Conservation (phyloP, 1,284 basidiomycete species). For the Apiotrichum akiyoshidainum region DNA sequence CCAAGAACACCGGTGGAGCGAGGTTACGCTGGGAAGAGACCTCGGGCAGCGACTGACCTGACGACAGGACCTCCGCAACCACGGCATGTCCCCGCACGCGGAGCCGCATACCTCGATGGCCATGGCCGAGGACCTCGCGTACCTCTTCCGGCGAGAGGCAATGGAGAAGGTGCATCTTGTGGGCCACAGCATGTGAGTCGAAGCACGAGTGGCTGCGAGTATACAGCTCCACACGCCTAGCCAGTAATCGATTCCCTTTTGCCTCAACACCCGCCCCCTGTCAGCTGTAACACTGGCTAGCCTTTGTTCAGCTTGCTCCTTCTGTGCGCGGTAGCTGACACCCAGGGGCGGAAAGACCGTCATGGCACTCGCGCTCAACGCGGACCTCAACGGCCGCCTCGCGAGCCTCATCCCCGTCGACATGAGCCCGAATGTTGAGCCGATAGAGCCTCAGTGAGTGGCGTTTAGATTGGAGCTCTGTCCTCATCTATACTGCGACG, state of each 20-base stretch:
- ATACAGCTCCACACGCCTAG: no score
- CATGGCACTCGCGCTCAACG: conserved; percentile 55
- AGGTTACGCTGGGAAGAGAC: no score
- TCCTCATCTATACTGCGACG: not conserved
- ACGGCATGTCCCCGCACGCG: conserved; percentile 56
- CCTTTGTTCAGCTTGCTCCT: no score
- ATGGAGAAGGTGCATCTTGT: conserved; percentile 52
- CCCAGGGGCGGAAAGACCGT: conserved; percentile 57
- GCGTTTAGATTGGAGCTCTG: no score
- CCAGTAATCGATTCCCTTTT: no score
- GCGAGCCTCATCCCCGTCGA: conserved; percentile 55
- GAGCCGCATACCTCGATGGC: conserved; percentile 53
- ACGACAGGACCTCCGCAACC: conserved; percentile 56
- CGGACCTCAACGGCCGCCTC: conserved; percentile 44
- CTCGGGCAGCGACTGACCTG: no score
- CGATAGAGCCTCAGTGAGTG: conserved; percentile 54
- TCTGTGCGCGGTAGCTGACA: not conserved
- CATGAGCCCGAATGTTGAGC: conserved; percentile 55
- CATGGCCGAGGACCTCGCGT: conserved; percentile 50
- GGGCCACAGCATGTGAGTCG: conserved; percentile 57
- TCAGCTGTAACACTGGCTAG: no score
- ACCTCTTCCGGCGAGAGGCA: conserved; percentile 49
- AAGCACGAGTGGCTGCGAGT: not conserved
- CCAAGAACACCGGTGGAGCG: no score
- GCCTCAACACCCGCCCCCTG: no score